Evolutionary conservation across 768 basidiomycete genomes (phyloP).

Genomic region (Psilocybe sp.): DNA sequence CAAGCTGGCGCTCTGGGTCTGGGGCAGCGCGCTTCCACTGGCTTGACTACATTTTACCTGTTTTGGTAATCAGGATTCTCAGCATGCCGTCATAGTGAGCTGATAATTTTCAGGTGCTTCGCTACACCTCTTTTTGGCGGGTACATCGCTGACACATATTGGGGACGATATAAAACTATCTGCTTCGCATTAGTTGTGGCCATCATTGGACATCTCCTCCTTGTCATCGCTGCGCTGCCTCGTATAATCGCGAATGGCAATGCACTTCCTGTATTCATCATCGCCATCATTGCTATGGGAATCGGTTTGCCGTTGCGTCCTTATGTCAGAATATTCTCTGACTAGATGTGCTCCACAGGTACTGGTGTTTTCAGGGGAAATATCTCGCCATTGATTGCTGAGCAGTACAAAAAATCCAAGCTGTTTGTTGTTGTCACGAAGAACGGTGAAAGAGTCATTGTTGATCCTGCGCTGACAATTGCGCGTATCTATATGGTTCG

Average conservation of each 20-base stretch:
- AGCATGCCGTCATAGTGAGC: not conserved
- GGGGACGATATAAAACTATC: conserved; percentile 76
- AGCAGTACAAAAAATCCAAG: conserved; percentile 61
- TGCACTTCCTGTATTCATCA: conserved; percentile 48
- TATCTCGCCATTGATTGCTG: conserved; percentile 75
- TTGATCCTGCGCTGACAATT: conserved; percentile 69
- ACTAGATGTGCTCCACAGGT: conserved; percentile 14
- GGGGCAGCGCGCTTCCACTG: conserved; percentile 71
- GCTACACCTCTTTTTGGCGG: conserved; percentile 67
- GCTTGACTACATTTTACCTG: conserved; percentile 66
- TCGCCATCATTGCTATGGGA: conserved; percentile 64
- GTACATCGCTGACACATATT: conserved; percentile 68
- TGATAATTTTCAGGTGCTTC: conserved; percentile 45
- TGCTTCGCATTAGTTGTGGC: conserved; percentile 60
- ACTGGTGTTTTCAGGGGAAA: conserved; percentile 77
- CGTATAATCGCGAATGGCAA: conserved; percentile 56
- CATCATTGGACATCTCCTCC: conserved; percentile 65
- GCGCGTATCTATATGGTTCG: conserved; percentile 71
- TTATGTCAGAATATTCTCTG: too few species aligned
- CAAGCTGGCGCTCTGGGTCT: conserved; percentile 68
- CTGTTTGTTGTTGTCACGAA: conserved; percentile 49
- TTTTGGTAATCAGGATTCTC: conserved; percentile 48
- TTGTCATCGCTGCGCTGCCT: conserved; percentile 65
- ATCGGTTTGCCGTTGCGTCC: conserved; percentile 15
- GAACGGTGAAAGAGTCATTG: conserved; percentile 69